Percentiles rank a stretch among this genome's conserved stretches.
These are phyloP conservation scores for Crithidia thermophila DNA, from an alignment of 208 protist species.

Conservation along the genomic window DNA sequence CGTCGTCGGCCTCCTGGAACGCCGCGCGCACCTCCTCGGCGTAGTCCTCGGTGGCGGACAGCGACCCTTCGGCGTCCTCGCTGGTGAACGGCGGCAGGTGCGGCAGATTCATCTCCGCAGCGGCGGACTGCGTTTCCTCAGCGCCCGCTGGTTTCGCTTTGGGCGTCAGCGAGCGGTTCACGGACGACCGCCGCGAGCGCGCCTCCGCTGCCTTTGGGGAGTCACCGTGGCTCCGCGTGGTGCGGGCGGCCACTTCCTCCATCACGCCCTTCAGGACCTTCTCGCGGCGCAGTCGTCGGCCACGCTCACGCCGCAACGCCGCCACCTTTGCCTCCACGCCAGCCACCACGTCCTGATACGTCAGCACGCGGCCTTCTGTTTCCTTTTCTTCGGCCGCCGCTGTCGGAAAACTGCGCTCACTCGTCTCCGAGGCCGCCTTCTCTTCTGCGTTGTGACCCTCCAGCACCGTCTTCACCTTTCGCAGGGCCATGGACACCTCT, in stretches of 20 bases:
- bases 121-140: not conserved
- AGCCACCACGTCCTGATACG: constrained; percentile 29
- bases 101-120: not conserved
- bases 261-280: not conserved
- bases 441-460: constrained; percentile 25
- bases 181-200: not conserved
- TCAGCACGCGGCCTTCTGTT: not conserved
- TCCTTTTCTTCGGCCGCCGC: not conserved
- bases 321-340: constrained; percentile 26
- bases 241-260: not conserved
- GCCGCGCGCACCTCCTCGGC: constrained; percentile 35
- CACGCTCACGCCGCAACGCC: constrained; percentile 21
- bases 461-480: constrained; percentile 16
- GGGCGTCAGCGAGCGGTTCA: not conserved
- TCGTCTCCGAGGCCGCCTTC: not conserved
- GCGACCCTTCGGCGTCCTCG: not conserved
- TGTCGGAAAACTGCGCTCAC: constrained; percentile 11
- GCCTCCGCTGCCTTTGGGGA: not conserved
- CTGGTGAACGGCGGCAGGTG: not conserved
- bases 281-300: constrained; percentile 1
- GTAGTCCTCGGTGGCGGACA: not conserved
- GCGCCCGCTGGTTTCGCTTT: not conserved
- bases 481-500: constrained; percentile 5
- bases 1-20: constrained; percentile 27
- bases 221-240: not conserved